Base-by-base conservation (phyloP, 805 yeast species). In the Saccharomycopsis javanensis region DNA sequence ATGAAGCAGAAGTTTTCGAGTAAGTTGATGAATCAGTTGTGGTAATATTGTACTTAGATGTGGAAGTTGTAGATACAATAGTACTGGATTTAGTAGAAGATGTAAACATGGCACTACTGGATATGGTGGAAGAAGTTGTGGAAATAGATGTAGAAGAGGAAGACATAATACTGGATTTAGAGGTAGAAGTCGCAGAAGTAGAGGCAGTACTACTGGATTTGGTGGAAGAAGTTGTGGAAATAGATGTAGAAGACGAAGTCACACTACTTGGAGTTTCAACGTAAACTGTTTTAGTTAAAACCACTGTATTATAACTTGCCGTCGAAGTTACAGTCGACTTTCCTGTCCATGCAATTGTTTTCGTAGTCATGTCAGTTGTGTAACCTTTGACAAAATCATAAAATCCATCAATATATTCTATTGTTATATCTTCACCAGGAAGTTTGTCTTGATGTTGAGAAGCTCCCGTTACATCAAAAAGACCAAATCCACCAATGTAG, bases 401-500 rank as follows among this genome's bases (percentile, higher is more conserved):
- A n/a, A 48, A 28, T 5, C 33, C 51, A 15, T 48, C 35, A 7
- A 48, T 15, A 48, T 48, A 48, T 48, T 48, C 4, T 5, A 48
- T n/a, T 42, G 23, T 10, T 5, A 25, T 23, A 11, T 48, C 33
- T 10, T 27, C 35, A 8, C 51, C 51, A 23, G 51, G 51, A 15
- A 48, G 35, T 6, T 18, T 48, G 30, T 48, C 51, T 48, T 23
- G 16, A 27, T 48, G 35, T 18, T 28, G 6, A n/a, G 35, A 27
- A 4, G 51, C 51, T n/a, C 51, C 55, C 5, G 55, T 53, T 15
- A 42, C 55, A 31, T 53, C 55, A 34, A 34, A 53, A 42, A 42
- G 34, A 4, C 50, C 55, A 25, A 53, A 53, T 2, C 55, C 55
- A 4, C 55, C 55, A 20, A 53, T 18, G 15, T 13, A 53, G 23